Conservation (phyloP, 208 protist genomes). For the Trichomonas tenax region DNA sequence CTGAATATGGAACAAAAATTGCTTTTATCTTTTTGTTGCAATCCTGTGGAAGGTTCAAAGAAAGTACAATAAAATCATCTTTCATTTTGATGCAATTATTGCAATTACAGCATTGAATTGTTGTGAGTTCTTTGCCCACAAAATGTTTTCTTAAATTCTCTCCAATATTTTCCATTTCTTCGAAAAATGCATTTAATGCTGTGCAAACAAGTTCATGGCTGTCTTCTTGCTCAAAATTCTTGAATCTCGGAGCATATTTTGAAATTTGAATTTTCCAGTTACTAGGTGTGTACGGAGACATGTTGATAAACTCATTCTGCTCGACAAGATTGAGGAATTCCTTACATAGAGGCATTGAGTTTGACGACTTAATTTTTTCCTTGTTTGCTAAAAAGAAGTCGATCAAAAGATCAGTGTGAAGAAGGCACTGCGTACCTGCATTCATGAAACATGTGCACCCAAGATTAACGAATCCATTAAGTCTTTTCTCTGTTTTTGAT, state of each 20-base stretch:
- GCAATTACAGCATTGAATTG: neutral
- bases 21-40: neutral
- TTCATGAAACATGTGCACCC: constrained; percentile 95
- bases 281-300: neutral
- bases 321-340: neutral
- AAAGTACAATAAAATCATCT: neutral
- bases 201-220: neutral
- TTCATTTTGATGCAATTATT: neutral
- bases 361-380: neutral
- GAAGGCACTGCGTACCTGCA: constrained; percentile 70
- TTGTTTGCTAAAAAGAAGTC: constrained; percentile 12
- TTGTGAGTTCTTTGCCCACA: neutral
- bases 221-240: neutral
- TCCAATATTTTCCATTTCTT: neutral
- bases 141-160: neutral
- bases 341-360: too few species aligned
- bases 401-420: constrained; percentile 59
- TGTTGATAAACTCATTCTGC: neutral
- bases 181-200: neutral
- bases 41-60: neutral
- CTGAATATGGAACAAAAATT: neutral
- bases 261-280: neutral
- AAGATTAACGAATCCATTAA: constrained; percentile 62
- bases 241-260: neutral
- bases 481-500: neutral